Evolutionary conservation across 169 alveolate species (phyloP), one percentile per base, ranked within the genome.

Genomic region (Plasmodium knowlesi): DNA sequence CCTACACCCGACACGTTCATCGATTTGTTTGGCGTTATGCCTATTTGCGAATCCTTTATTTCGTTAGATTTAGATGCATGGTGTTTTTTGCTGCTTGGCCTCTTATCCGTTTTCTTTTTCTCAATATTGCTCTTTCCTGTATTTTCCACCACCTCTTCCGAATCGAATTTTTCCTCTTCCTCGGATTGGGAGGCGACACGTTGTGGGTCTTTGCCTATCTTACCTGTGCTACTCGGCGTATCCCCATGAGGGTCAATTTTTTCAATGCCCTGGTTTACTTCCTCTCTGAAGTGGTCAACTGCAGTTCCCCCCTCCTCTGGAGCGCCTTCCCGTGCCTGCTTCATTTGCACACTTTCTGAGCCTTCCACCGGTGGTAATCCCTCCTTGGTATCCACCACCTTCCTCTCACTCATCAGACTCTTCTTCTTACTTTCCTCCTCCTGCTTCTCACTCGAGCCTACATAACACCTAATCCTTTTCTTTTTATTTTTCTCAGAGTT

Each of bases 401-500:
- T 72, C 41, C 53, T 73, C 32, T 72, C 78, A n/a, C 43, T 22
- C 19, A 46, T 12, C 8, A 39, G 12, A 1, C n/a, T 82, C 53
- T 82, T 82, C 70, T 82, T 82, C 71, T 82, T 57, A 82, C 41
- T 82, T 43, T 82, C 90, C 70, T 82, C 85, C 46, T 76, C 57
- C 22, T 43, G 39, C 28, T 73, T 84, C 34, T 71, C 70, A 28
- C 46, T 78, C 43, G 34, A 37, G n/a, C 67, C 79, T 43, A 12
- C 61, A 39, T 85, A 76, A 34, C 86, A n/a, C 30, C 86, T 50
- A 53, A 22, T 41, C 67, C 93, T 76, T 78, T 86, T 86, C 32
- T 86, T 86, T 86, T 86, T 86, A 86, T 86, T 86, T 73, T 74
- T 74, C 2, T 86, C 93, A 32, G 85, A 30, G 54, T 76, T 74